Conservation (phyloP, 345 rosid genomes). For the Adansonia digitata region DNA sequence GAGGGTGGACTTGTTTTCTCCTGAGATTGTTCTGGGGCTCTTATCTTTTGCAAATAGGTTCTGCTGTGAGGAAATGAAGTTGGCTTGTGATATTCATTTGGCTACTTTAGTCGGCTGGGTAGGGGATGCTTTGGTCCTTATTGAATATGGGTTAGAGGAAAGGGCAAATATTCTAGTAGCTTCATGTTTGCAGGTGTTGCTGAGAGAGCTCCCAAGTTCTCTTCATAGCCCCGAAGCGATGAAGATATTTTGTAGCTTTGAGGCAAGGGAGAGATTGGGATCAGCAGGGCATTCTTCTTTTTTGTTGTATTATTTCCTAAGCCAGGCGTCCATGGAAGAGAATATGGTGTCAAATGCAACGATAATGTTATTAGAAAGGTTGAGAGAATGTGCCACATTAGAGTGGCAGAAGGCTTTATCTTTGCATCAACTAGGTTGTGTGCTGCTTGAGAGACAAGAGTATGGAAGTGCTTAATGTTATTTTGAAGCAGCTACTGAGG, state of each 20-base stretch:
- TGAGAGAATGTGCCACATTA: conserved; percentile 52
- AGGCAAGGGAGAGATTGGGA: conserved; percentile 51
- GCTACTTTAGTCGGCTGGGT: conserved; percentile 48
- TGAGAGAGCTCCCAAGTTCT: conserved; percentile 66
- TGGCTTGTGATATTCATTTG: conserved; percentile 64
- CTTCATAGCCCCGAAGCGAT: conserved; percentile 42
- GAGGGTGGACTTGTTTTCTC: conserved; percentile 49
- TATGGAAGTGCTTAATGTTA: conserved; percentile 48
- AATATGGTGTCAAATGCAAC: conserved; percentile 38
- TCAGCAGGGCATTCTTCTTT: conserved; percentile 61
- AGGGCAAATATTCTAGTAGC: conserved; percentile 61
- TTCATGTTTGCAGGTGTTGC: conserved; percentile 76
- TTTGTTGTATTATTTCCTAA: conserved; percentile 71
- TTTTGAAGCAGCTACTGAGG: conserved; percentile 63
- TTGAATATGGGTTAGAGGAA: conserved; percentile 74
- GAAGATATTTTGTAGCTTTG: conserved; percentile 51
- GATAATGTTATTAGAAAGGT: conserved; percentile 50
- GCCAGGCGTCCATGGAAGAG: conserved; percentile 73
- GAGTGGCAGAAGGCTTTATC: conserved; percentile 77
- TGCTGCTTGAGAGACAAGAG: conserved; percentile 60
- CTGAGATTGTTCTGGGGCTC: conserved; percentile 64
- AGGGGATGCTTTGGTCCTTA: conserved; percentile 58
- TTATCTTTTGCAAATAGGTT: conserved; percentile 70
- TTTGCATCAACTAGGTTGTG: conserved; percentile 75
- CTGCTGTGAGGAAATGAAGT: conserved; percentile 85